These are phyloP conservation scores for Adansonia digitata DNA, from an alignment of 345 rosid species.

Conservation along the genomic window DNA sequence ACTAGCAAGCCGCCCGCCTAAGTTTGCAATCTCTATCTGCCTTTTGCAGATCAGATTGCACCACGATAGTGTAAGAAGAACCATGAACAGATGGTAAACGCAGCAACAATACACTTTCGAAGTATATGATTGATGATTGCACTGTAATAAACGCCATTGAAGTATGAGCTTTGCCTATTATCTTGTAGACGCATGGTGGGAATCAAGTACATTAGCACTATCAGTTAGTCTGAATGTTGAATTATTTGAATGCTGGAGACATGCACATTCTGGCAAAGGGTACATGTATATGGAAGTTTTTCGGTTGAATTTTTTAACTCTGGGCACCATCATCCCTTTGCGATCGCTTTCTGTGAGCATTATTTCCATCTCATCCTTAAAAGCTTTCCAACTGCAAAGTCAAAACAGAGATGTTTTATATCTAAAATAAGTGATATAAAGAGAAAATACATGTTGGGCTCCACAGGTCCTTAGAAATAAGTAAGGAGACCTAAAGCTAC, in stretches of 20 bases:
- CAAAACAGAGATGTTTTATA: slow-evolving; percentile 2
- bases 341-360: slow-evolving; percentile 84
- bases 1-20: neutral
- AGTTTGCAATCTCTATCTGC: slow-evolving; percentile 5
- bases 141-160: neutral
- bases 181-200: slow-evolving; percentile 14
- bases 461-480: neutral
- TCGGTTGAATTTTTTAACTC: slow-evolving; percentile 70
- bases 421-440: neutral
- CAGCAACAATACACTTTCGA: neutral
- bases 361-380: slow-evolving; percentile 57
- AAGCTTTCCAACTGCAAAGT: slow-evolving; percentile 67
- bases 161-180: neutral
- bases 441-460: neutral
- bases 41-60: slow-evolving; percentile 11
- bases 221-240: slow-evolving; percentile 31
- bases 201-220: slow-evolving; percentile 4
- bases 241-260: slow-evolving; percentile 57
- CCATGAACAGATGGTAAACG: neutral
- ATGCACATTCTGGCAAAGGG: slow-evolving; percentile 85
- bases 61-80: neutral
- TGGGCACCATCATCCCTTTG: slow-evolving; percentile 78
- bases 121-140: slow-evolving; percentile 5
- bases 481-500: neutral
- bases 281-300: slow-evolving; percentile 78